Evolutionary conservation across 2,329 filamentous ascomycete genomes (phyloP), one percentile per base, ranked within the genome.

Genomic region (Colletotrichum paranaense): DNA sequence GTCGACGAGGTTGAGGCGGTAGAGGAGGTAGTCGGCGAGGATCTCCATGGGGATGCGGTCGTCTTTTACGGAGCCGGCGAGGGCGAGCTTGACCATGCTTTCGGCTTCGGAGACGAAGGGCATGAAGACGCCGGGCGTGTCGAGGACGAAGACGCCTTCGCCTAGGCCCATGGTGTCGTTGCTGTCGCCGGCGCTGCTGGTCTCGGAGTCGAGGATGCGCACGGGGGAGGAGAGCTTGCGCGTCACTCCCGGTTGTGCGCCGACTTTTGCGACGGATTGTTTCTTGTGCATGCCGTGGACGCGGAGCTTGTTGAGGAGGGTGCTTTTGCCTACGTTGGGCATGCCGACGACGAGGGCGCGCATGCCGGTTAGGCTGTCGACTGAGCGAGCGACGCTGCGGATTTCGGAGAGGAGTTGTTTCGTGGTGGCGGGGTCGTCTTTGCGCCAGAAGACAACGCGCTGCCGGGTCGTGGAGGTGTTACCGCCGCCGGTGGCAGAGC

Each of bases 321-420:
- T 95, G 59, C 94, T 97, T 84, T 99, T 99, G 46, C 97, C 97
- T 0, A 98, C 94, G 80, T 99, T 99, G 46, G 97, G 97, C 95
- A 99, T 98, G 68, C 97, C 97, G 16, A 98, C 95, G 1, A 98
- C 90, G 81, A 99, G 89, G 69, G 95, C 90, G 62, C 95, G 91
- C 77, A 95, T 89, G n/a, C 95, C 95, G 8, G 94, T 92, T n/a
- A 98, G 84, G 26, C 89, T 90, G 77, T 91, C 82, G 24, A 81
- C 76, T 1, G 74, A 75, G 19, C 66, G 73, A 22, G 82, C 82
- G 22, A 79, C 74, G 52, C 80, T 76, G 49, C 79, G 81, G 22
- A 85, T 79, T 38, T 80, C 78, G 22, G 75, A 75, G 12, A 90
- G 79, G 4, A 91, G 80, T 2, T 76, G 67, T 5, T 76, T 77